A percentile compares a stretch with the other conserved stretches of the same genome.
phyloP scores from a whole-genome alignment of 75 land plant species.

The Cunninghamia lanceolata region DNA sequence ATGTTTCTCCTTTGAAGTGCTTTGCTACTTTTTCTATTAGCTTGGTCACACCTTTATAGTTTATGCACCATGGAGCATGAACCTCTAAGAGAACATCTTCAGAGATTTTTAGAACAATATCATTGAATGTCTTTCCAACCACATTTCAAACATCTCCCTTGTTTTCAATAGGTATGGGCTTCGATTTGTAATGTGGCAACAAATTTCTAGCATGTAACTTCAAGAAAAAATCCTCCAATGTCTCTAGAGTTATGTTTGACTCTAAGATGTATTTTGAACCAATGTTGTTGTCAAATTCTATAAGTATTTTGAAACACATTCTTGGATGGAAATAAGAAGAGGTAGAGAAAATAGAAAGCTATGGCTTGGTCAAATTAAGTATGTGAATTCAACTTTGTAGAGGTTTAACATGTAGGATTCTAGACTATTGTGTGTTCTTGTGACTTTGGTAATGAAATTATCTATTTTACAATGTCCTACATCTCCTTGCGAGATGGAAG shows the following conservation, averaged over 20 bases:
- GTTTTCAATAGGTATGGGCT: slow-evolving; percentile 59
- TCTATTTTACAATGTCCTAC: too few relatives aligned
- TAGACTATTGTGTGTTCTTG: too few relatives aligned
- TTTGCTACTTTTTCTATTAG: slow-evolving; percentile 70
- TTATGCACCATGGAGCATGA: slow-evolving; percentile 78
- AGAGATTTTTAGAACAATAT: slow-evolving; percentile 60
- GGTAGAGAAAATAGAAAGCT: too few relatives aligned
- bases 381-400: too few relatives aligned
- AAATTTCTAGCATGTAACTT: slow-evolving; percentile 46
- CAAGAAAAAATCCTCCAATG: slow-evolving; percentile 70
- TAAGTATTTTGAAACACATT: too few relatives aligned
- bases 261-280: slow-evolving; percentile 81
- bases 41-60: slow-evolving; percentile 77
- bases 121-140: slow-evolving; percentile 85
- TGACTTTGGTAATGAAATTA: too few relatives aligned
- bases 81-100: slow-evolving; percentile 89
- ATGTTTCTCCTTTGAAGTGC: slow-evolving; percentile 62
- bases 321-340: too few relatives aligned
- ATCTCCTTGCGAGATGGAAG: too few relatives aligned
- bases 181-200: slow-evolving; percentile 61
- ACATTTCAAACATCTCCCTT: slow-evolving; percentile 55
- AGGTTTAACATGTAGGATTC: too few relatives aligned
- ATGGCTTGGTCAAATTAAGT: too few relatives aligned
- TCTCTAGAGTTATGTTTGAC: slow-evolving; percentile 43
- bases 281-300: slow-evolving; percentile 67